phyloP scores from a whole-genome alignment of 495 filamentous ascomycete genomes.

The Acidomyces sp. region DNA sequence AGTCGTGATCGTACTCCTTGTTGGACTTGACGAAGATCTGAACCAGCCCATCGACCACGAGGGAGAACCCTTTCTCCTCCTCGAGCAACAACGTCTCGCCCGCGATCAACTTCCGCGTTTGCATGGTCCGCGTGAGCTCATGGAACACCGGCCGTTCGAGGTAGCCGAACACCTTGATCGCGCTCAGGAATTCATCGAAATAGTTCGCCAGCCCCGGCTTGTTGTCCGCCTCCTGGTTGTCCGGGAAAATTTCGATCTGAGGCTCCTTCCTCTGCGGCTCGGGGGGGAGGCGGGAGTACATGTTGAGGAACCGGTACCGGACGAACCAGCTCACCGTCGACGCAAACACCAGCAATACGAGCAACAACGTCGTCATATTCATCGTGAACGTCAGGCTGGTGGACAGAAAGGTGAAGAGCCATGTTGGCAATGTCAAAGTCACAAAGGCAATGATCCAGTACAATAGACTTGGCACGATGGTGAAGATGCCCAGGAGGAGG shows the following conservation, averaged over 20 bases:
- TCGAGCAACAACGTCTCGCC: conserved; percentile 90
- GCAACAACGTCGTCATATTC: conserved; percentile 88
- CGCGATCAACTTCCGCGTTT: conserved; percentile 88
- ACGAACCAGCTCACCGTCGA: conserved; percentile 86
- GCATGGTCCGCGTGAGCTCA: conserved; percentile 94
- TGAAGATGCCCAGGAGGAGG: conserved; percentile 14
- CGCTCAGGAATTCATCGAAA: conserved; percentile 92
- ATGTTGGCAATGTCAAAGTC: conserved; percentile 77
- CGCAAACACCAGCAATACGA: conserved; percentile 62
- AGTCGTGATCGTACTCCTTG: conserved; percentile 38
- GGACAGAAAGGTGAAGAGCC: conserved; percentile 89
- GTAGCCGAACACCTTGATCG: conserved; percentile 99
- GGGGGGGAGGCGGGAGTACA: conserved; percentile 84
- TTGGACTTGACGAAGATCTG: conserved; percentile 96
- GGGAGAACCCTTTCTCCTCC: conserved; percentile 94
- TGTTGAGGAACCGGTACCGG: conserved; percentile 84
- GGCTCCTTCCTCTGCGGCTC: conserved; percentile 94
- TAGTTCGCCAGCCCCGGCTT: conserved; percentile 90
- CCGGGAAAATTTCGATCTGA: conserved; percentile 86
- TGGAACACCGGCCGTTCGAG: conserved; percentile 94
- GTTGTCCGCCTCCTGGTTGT: conserved; percentile 74
- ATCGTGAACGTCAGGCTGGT: conserved; percentile 92
- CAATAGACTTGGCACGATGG: conserved; percentile 55
- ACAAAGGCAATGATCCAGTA: conserved; percentile 75
- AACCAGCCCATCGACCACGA: conserved; percentile 92